Evolutionary conservation across 257 asterid species (phyloP), one percentile per base, ranked within the genome.

Genomic region (Plantago elongata): DNA sequence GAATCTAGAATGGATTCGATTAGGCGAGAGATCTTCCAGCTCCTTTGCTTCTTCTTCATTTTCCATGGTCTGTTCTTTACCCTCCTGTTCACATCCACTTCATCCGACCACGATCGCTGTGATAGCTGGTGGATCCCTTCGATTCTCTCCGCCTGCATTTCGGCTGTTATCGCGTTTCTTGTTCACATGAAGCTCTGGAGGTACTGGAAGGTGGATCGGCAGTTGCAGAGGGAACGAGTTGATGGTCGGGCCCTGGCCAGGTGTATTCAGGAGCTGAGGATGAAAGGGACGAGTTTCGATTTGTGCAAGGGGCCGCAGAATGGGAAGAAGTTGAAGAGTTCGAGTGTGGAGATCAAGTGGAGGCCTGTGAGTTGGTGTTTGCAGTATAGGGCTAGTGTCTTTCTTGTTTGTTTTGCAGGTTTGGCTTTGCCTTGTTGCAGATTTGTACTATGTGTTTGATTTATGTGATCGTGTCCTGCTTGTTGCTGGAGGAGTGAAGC

Each of bases 301-400:
- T 27, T 89, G 84, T 63, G 84, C 2, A 89, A 77, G 65, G 97
- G 77, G 75, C 97, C 95, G 12, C 78, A 64, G 62, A 78, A 60
- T 68, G 96, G 92, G 77, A 93, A 85, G 79, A 83, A 79, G 60
- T 61, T 93, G 90, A 93, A 93, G 81, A 93, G 99, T 70, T 93
- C 99, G 5, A 93, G 99, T 46, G 99, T 87, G 78, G 99, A 93
- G 88, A 85, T 89, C 69, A 93, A 81, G 64, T 89, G 96, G 96
- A 83, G 74, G 80, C 94, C 95, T 5, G 40, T 93, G 45, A 69
- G 84, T 51, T 89, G 93, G 96, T 75, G 83, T 65, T 81, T 86
- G 46, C 81, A 69, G 45, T 77, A 83, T 62, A 64, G 81, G 30
- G 76, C 81, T 22, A 76, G 88, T 45, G 77, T 87, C 38, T 57